Percentiles rank a stretch among this genome's conserved stretches.
These are phyloP conservation scores for Helichrysum umbraculigerum DNA, from an alignment of 129 eudicot species.

Conservation along the genomic window DNA sequence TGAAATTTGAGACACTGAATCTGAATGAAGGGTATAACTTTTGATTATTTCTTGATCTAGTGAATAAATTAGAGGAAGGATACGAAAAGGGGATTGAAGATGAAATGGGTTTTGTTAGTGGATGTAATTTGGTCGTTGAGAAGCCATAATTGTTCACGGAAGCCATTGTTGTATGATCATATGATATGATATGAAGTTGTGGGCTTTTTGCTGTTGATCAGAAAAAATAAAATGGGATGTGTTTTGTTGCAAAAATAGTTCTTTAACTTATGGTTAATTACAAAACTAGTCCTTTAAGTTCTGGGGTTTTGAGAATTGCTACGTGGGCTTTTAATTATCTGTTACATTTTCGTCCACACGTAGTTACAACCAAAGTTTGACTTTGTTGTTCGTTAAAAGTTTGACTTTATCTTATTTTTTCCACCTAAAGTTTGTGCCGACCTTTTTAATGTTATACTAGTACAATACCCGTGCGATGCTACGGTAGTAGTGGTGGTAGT, in stretches of 20 bases:
- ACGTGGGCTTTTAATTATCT: not conserved
- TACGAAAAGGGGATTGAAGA: conserved; percentile 18
- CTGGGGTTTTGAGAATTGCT: not conserved
- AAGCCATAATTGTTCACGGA: conserved; percentile 22
- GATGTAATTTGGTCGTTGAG: conserved; percentile 19
- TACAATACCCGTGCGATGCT: too few relatives aligned
- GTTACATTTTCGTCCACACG: not conserved
- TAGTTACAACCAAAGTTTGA: not conserved
- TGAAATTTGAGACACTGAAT: conserved; percentile 18
- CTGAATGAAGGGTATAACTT: conserved; percentile 11
- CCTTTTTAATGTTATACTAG: too few relatives aligned
- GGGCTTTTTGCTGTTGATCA: not conserved
- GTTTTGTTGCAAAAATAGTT: too few relatives aligned
- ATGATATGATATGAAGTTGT: not conserved
- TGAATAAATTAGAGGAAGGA: conserved; percentile 18
- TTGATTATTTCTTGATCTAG: conserved; percentile 20
- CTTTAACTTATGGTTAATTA: not conserved
- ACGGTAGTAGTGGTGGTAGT: too few relatives aligned
- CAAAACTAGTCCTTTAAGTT: not conserved
- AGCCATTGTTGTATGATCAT: conserved; percentile 44
- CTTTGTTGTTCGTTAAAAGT: not conserved
- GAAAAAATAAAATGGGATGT: too few relatives aligned
- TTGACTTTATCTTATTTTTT: not conserved
- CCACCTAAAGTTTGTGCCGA: not conserved
- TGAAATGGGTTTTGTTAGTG: conserved; percentile 20